phyloP scores from a whole-genome alignment of 1,284 basidiomycete genomes.

The Anthracocystis walkeri region DNA sequence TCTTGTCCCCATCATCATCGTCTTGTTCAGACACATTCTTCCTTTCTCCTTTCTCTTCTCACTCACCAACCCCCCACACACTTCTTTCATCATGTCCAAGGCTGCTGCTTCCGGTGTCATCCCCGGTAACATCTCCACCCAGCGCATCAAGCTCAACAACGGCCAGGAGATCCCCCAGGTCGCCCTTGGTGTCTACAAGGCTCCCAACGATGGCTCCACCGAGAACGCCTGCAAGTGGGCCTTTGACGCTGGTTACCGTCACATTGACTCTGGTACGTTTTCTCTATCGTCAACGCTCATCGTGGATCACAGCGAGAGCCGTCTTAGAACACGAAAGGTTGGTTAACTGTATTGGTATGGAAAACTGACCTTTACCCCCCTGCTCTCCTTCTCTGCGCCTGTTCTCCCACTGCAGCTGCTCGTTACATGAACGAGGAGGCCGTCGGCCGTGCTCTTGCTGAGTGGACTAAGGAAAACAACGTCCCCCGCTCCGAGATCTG shows the following conservation, averaged over 20 bases:
- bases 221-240: constrained; percentile 68
- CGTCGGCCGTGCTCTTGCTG: constrained; percentile 67
- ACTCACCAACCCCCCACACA: constrained; percentile 4
- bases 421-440: constrained; percentile 69
- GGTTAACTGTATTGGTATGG: too few relatives aligned
- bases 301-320: background rate
- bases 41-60: constrained; percentile 8
- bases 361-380: background rate
- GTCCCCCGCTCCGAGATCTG: constrained; percentile 68
- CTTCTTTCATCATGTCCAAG: constrained; percentile 46
- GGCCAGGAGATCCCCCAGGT: constrained; percentile 66
- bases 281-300: background rate
- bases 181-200: constrained; percentile 69
- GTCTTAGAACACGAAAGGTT: background rate
- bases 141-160: constrained; percentile 66
- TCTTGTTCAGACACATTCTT: background rate
- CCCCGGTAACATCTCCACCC: constrained; percentile 61
- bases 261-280: constrained; percentile 66
- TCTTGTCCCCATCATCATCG: constrained; percentile 25
- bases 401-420: constrained; percentile 34
- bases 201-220: constrained; percentile 68
- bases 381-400: background rate
- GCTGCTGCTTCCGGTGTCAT: constrained; percentile 46
- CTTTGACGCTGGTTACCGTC: constrained; percentile 68
- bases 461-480: constrained; percentile 60